Conservation (phyloP, 805 yeast species). For the Cyberlindnera amylophila region DNA sequence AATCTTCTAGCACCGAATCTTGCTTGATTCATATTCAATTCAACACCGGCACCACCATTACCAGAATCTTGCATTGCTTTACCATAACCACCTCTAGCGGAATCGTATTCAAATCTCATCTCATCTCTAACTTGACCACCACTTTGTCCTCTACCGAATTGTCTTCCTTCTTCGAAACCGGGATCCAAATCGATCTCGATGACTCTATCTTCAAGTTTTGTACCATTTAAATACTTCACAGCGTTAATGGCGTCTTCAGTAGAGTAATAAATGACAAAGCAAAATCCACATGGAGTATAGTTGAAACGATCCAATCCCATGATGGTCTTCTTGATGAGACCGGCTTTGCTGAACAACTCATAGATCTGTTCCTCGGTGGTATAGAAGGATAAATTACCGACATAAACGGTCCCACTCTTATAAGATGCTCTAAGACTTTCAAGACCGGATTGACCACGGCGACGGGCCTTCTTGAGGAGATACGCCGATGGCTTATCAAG, state of each 20-base stretch:
- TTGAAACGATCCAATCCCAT: slow-evolving; percentile 94
- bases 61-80: slow-evolving; percentile 8
- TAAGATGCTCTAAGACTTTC: slow-evolving; percentile 64
- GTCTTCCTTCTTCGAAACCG: slow-evolving; percentile 93
- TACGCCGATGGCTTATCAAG: slow-evolving; percentile 72
- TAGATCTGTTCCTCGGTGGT: slow-evolving; percentile 94
- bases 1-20: slow-evolving; percentile 33
- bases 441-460: slow-evolving; percentile 43
- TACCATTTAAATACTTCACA: slow-evolving; percentile 74
- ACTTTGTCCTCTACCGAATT: slow-evolving; percentile 86
- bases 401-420: slow-evolving; percentile 74
- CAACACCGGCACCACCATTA: slow-evolving; percentile 5
- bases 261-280: slow-evolving; percentile 76
- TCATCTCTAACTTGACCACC: slow-evolving; percentile 93
- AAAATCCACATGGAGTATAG: slow-evolving; percentile 94
- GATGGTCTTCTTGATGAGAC: slow-evolving; percentile 70
- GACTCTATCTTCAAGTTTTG: slow-evolving; percentile 77
- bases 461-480: slow-evolving; percentile 57
- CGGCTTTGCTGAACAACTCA: slow-evolving; percentile 76
- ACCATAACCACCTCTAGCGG: slow-evolving; percentile 44
- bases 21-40: slow-evolving; percentile 15
- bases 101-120: slow-evolving; percentile 44
- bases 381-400: slow-evolving; percentile 84
- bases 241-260: slow-evolving; percentile 76
- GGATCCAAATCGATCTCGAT: slow-evolving; percentile 92